These are phyloP conservation scores for Pleurozium schreberi DNA, from an alignment of 225 moss, liverwort and hornwort species.

Conservation along the genomic window DNA sequence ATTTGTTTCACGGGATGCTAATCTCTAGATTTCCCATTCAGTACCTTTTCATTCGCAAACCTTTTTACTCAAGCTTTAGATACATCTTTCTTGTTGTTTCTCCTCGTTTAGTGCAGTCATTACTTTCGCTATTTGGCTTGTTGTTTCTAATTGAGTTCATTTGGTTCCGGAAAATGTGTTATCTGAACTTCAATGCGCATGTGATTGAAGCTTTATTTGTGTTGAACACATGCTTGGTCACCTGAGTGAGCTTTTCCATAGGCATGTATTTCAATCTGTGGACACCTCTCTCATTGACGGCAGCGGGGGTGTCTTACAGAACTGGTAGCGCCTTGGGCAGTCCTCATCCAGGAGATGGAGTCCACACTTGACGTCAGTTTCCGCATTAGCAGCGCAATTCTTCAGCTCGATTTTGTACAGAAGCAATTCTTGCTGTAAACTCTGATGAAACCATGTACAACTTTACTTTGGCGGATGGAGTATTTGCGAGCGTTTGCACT, in stretches of 20 bases:
- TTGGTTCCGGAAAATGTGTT: background rate
- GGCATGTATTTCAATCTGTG: background rate
- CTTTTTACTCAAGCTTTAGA: background rate
- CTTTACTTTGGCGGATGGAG: slow-evolving; percentile 13
- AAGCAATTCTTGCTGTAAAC: slow-evolving; percentile 20
- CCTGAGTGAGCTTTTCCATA: background rate
- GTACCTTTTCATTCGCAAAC: background rate
- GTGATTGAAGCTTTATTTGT: background rate
- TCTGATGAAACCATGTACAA: slow-evolving; percentile 36
- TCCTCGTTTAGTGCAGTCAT: background rate
- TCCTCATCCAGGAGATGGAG: slow-evolving; percentile 3
- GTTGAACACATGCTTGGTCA: background rate
- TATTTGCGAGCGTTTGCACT: slow-evolving; percentile 17
- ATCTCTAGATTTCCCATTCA: background rate
- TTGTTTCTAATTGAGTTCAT: background rate
- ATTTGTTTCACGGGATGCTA: background rate
- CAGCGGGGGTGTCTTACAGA: background rate
- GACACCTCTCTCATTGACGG: background rate
- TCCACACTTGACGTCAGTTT: background rate
- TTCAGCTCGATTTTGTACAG: slow-evolving; percentile 21
- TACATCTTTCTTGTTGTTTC: background rate
- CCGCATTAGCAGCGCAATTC: slow-evolving; percentile 13
- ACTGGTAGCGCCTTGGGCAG: background rate
- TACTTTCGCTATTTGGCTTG: background rate
- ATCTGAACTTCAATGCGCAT: background rate